Conservation (phyloP, 371 early-diverging fungal genomes). For the Circinella umbellata region DNA sequence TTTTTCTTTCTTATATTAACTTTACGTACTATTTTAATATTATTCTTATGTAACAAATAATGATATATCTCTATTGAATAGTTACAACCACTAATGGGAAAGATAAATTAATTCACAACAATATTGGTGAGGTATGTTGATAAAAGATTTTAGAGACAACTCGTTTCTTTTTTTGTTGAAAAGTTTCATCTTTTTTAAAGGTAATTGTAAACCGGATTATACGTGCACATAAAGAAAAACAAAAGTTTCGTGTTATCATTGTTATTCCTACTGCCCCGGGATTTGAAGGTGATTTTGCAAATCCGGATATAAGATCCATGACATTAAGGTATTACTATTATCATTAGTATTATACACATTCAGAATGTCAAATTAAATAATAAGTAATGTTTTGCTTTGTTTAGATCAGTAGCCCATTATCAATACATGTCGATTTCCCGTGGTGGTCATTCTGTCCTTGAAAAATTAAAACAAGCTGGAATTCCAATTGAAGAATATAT, state of each 20-base stretch:
- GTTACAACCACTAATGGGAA: slow-evolving; percentile 48
- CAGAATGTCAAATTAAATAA: slow-evolving; percentile 40
- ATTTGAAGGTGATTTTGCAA: slow-evolving; percentile 82
- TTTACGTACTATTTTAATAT: too few species aligned
- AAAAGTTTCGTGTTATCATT: slow-evolving; percentile 83
- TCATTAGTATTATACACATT: too few species aligned
- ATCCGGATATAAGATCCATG: slow-evolving; percentile 50
- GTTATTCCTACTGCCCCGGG: slow-evolving; percentile 91
- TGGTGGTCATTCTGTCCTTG: slow-evolving; percentile 74
- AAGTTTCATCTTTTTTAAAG: slow-evolving; percentile 20
- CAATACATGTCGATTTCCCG: slow-evolving; percentile 84
- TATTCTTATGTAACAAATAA: neutral
- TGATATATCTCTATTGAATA: slow-evolving; percentile 6
- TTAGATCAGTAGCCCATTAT: slow-evolving; percentile 68
- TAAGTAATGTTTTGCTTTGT: slow-evolving; percentile 34
- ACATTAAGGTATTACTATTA: slow-evolving; percentile 30
- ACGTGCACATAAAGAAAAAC: slow-evolving; percentile 68
- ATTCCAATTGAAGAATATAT: slow-evolving; percentile 77
- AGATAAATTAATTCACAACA: slow-evolving; percentile 49
- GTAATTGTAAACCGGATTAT: slow-evolving; percentile 83
- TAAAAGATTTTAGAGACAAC: too few species aligned
- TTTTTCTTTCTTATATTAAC: neutral
- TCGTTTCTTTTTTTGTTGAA: slow-evolving; percentile 28
- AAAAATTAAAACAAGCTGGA: slow-evolving; percentile 61
- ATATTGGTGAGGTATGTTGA: slow-evolving; percentile 44